Base-by-base conservation (phyloP, 1,139 yeast genomes). In the Kodamaea sp. region DNA sequence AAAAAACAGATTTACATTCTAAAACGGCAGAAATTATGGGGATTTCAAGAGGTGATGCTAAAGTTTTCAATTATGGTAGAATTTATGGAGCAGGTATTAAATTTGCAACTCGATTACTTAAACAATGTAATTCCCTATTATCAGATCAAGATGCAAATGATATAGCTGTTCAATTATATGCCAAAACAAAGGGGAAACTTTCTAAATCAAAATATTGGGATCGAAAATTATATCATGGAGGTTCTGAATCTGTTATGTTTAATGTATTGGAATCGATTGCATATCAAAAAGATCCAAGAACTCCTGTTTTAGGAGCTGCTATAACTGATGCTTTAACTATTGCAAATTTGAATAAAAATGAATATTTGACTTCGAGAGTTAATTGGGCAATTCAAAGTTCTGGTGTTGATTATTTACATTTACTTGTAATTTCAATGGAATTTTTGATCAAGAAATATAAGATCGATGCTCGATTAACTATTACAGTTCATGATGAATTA, bases 311-410 rank as follows among this genome's bases (percentile, higher is more conserved):
- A 7, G 97, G 97, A 2, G 96, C 97, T 3, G 84, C 95, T 8
- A 89, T 94, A 36, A 92, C 99, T 0, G 81, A 81, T 45, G 96
- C 98, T 0, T 67, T 94, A 42, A 75, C 78, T 46, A 74, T 78
- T 35, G 67, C 70, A 40, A 81, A 90, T 54, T 73, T 94, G 53
- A 78, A 78, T 41, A 69, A 77, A 33, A 70, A 70, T 45, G 80
- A 80, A 41, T 92, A 84, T 58, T 64, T 92, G 52, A 94, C 98
- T 0, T 88, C 97, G 2, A 66, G 99, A 53, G 84, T 90, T 47
- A 94, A 94, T 55, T 94, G 99, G 99, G 87, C 96, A 0, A 94
- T 94, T 55, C 99, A 94, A 59, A 88, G 97, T 31, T 88, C 97
- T 1, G 99, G 98, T 31, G 99, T 94, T 11, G 98, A 94, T 58